phyloP scores from a whole-genome alignment of 345 rosid species.

The Theobroma cacao region DNA sequence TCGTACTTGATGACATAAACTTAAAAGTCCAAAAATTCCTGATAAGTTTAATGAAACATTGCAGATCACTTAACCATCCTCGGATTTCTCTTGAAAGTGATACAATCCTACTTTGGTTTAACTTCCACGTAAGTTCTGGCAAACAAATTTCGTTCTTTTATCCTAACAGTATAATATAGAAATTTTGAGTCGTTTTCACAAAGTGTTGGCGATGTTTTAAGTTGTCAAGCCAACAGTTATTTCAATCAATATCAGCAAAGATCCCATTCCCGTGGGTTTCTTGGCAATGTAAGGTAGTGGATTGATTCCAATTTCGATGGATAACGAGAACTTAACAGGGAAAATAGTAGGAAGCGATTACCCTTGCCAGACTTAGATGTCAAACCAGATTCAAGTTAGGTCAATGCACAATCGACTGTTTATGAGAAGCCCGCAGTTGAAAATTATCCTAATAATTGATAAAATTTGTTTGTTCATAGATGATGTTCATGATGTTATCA shows the following conservation, averaged over 20 bases:
- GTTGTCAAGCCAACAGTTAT: neutral
- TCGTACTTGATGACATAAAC: neutral
- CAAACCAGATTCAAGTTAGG: neutral
- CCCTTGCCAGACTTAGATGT: neutral
- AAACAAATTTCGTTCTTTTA: neutral
- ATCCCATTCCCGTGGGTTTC: neutral
- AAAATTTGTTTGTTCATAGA: neutral
- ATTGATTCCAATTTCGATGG: neutral
- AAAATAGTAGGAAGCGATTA: neutral
- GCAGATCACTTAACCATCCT: no score
- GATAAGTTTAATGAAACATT: neutral
- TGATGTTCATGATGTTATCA: no score
- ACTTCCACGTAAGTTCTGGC: conserved; percentile 3
- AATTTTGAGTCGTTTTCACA: neutral
- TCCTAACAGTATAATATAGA: neutral
- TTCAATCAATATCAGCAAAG: neutral
- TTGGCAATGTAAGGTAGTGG: neutral
- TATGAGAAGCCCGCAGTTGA: neutral
- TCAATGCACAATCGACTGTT: neutral
- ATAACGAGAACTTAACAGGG: no score
- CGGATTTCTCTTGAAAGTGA: neutral
- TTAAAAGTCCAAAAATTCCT: neutral
- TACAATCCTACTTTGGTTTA: conserved; percentile 12
- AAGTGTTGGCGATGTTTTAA: no score
- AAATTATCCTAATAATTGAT: neutral